Evolutionary conservation across 2,329 filamentous ascomycete species (phyloP).

Genomic region (Penicillium brasilianum): DNA sequence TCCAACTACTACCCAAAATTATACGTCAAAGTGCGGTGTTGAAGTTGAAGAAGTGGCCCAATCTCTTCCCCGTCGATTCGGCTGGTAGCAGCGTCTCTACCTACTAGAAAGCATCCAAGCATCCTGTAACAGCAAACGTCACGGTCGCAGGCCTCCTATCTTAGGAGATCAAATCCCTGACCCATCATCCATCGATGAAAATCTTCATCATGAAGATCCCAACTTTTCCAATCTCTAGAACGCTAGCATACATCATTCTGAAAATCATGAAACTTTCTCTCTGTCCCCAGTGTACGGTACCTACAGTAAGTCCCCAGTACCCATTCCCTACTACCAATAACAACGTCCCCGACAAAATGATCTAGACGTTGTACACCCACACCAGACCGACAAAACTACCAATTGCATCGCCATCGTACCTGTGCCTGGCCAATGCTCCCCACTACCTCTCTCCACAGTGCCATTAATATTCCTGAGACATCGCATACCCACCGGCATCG

Average conservation of each 20-base stretch:
- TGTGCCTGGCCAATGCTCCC: background rate
- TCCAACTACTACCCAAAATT: background rate
- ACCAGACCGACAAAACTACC: background rate
- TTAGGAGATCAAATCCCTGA: background rate
- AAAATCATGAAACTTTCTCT: slow-evolving; percentile 11
- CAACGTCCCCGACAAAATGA: background rate
- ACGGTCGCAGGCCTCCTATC: background rate
- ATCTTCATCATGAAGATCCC: background rate
- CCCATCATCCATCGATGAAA: background rate
- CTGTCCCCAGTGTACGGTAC: background rate
- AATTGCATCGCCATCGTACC: slow-evolving; percentile 6
- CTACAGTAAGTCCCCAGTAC: background rate
- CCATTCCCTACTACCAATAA: background rate
- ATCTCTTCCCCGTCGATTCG: background rate
- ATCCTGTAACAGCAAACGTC: no score
- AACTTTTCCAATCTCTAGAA: no score
- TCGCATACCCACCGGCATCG: slow-evolving; percentile 1
- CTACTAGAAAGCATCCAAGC: no score
- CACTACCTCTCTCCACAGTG: background rate
- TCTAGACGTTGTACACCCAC: background rate
- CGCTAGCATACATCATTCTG: slow-evolving; percentile 1
- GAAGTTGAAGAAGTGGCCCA: background rate
- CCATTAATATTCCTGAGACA: slow-evolving; percentile 20
- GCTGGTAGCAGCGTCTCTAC: background rate
- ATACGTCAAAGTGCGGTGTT: no score